Base-by-base conservation (phyloP, 176 grass and related monocot genomes). In the Cymbopogon citratus region DNA sequence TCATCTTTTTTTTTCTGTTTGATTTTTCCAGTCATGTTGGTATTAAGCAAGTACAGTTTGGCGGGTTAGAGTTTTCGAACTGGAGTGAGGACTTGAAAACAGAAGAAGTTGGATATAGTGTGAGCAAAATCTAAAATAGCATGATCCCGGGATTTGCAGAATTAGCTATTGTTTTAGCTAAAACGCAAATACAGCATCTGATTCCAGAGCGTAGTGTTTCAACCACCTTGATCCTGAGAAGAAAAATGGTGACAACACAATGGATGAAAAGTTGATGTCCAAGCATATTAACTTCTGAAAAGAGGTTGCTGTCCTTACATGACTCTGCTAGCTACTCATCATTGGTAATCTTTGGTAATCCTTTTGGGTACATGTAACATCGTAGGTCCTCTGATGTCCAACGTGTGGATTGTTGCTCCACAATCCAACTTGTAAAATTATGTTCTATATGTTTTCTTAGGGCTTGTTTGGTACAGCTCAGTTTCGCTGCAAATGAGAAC, bases 21-120 rank as follows among this genome's bases (percentile, higher is more conserved):
- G 1, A 13, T 75, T 85, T 69, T 74, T 39, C 77, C 87, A 98
- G 90, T 78, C 80, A 93, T 93, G 82, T 93, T 51, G 96, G 92
- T 59, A 95, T 98, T 87, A 98, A 93, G 79, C 88, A 93, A 91
- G 64, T 95, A 54, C 74, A 91, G 28, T 93, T 95, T 82, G 96
- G 96, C 75, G 96, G 96, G 11, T 82, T 71, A 41, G 82, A 90
- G 66, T 98, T 95, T 76, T 83, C 78, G 87, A 88, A 82, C 76
- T 98, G 96, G 96, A 90, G 86, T 54, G 91, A 93, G 46, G 73
- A 93, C 71, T 83, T 98, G 63, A 88, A 81, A 64, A 81, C 87
- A 23, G 89, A 98, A 85, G 96, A 95, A 43, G 87, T 83, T 44
- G 96, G 89, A 73, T 95, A 86, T 39, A 93, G 83, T 83, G 64